These are phyloP conservation scores for Fusarium hainanense DNA, from an alignment of 2,329 filamentous ascomycete species.

Conservation along the genomic window DNA sequence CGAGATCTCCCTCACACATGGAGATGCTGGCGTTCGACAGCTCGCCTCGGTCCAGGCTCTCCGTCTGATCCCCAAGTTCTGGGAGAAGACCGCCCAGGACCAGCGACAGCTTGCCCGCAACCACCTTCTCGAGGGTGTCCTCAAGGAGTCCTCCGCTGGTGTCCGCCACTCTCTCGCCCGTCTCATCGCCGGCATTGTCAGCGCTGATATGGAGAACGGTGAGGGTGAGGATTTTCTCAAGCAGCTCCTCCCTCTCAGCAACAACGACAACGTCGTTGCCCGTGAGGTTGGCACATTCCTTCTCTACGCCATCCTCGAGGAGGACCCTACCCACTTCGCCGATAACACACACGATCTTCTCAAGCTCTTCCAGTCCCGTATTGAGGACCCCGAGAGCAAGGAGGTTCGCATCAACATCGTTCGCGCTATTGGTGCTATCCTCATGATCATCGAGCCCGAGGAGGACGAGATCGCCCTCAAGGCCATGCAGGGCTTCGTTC, in stretches of 20 bases:
- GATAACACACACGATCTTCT: conserved; percentile 85
- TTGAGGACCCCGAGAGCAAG: conserved; percentile 88
- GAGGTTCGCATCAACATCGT: conserved; percentile 96
- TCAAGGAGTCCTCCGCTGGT: conserved; percentile 80
- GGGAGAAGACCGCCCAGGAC: conserved; percentile 76
- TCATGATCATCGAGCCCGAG: conserved; percentile 88
- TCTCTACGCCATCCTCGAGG: conserved; percentile 90
- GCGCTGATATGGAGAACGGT: conserved; percentile 77
- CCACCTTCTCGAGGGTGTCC: conserved; percentile 83
- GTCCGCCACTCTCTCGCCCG: conserved; percentile 89
- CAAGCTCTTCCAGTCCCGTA: conserved; percentile 84
- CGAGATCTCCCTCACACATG: conserved; percentile 86
- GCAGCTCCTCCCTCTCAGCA: conserved; percentile 82
- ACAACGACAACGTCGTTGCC: conserved; percentile 78
- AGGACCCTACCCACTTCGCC: conserved; percentile 84
- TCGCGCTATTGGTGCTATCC: conserved; percentile 86
- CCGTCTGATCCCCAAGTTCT: conserved; percentile 86
- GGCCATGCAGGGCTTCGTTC: conserved; percentile 82
- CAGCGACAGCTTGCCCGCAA: conserved; percentile 85
- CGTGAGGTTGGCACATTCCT: conserved; percentile 94
- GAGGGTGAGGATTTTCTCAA: conserved; percentile 87
- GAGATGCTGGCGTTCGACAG: conserved; percentile 80
- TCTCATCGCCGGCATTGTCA: conserved; percentile 87
- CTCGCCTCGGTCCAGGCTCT: conserved; percentile 91
- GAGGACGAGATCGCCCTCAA: conserved; percentile 80